These are phyloP conservation scores for Cenchrus fungigraminus DNA, from an alignment of 176 grass and related monocot species.

Conservation along the genomic window DNA sequence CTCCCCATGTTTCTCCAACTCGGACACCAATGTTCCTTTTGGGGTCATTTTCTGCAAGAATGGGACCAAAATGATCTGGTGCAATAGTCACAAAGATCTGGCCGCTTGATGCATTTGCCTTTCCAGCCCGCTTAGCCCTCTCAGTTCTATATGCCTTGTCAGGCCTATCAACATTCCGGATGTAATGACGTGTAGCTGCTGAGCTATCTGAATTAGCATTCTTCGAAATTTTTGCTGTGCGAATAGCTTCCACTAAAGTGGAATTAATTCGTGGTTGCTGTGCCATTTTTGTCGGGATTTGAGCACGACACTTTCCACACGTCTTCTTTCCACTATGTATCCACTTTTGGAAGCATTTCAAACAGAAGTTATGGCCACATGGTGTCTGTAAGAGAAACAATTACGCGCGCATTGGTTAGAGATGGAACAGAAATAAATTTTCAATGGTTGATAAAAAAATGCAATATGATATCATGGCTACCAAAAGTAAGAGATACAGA, in stretches of 20 bases:
- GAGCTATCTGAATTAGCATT: slow-evolving; percentile 43
- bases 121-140: slow-evolving; percentile 79
- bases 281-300: slow-evolving; percentile 77
- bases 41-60: slow-evolving; percentile 77
- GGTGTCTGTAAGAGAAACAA: slow-evolving; percentile 61
- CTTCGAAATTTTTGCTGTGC: slow-evolving; percentile 70
- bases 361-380: slow-evolving; percentile 91
- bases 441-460: not conserved
- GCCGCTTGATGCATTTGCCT: slow-evolving; percentile 90
- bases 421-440: not conserved
- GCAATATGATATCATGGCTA: not conserved
- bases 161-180: slow-evolving; percentile 75
- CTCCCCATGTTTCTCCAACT: slow-evolving; percentile 81
- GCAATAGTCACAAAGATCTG: slow-evolving; percentile 95
- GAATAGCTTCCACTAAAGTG: slow-evolving; percentile 65
- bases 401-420: not conserved
- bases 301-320: slow-evolving; percentile 63
- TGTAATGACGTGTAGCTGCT: slow-evolving; percentile 47
- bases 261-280: slow-evolving; percentile 82
- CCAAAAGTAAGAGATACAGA: not conserved
- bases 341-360: slow-evolving; percentile 94
- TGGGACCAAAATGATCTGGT: slow-evolving; percentile 88
- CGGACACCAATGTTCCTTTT: slow-evolving; percentile 62
- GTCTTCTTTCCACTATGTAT: slow-evolving; percentile 57
- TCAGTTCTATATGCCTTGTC: slow-evolving; percentile 89